Percentiles rank a stretch among this genome's conserved stretches.
Conservation (phyloP, 2,329 filamentous ascomycete species). For the Trichoderma oligosporum region DNA sequence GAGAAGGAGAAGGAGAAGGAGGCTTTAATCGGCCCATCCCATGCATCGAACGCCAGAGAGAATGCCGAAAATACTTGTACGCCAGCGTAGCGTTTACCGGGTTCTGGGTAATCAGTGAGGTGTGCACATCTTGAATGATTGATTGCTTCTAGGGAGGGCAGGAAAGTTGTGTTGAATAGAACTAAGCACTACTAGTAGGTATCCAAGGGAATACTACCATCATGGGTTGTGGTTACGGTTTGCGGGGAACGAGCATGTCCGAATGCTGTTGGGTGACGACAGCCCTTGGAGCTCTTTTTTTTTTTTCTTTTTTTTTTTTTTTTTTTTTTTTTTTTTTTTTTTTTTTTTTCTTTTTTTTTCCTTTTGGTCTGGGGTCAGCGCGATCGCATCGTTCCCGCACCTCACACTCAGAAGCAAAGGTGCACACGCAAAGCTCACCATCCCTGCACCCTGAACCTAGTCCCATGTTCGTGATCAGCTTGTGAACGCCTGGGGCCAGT, state of each 20-base stretch:
- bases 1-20: no score
- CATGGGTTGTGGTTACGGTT: background rate
- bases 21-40: background rate
- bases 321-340: no score
- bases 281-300: slow-evolving; percentile 10
- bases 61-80: background rate
- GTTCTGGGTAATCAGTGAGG: slow-evolving; percentile 6
- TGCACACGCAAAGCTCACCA: slow-evolving; percentile 13
- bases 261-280: slow-evolving; percentile 16
- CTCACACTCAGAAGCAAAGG: slow-evolving; percentile 20
- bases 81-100: slow-evolving; percentile 11
- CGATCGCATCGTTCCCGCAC: slow-evolving; percentile 24
- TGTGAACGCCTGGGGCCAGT: slow-evolving; percentile 17
- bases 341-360: no score
- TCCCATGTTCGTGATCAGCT: slow-evolving; percentile 17
- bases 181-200: no score
- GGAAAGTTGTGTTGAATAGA: background rate
- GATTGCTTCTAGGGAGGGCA: background rate
- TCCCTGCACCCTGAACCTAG: slow-evolving; percentile 1
- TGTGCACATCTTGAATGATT: slow-evolving; percentile 5
- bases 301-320: no score
- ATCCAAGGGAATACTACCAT: slow-evolving; percentile 9
- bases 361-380: slow-evolving; percentile 21
- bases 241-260: slow-evolving; percentile 14
- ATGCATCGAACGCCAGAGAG: background rate